Conservation (phyloP, 176 grass and related monocot genomes). For the Juncus inflexus region DNA sequence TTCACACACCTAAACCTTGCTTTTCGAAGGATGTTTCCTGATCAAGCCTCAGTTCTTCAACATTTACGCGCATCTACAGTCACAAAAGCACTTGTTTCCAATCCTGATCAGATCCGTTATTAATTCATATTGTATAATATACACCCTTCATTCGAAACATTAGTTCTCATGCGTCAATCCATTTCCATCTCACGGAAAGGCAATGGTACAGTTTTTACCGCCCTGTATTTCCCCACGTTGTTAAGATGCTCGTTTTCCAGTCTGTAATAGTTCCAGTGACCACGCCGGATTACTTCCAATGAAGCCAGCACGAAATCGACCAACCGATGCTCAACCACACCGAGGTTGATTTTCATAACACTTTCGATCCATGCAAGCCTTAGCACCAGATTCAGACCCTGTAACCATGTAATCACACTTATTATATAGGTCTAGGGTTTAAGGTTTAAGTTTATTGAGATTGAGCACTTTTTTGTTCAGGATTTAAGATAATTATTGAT, state of each 20-base stretch:
- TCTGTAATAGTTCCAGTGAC: slow-evolving; percentile 86
- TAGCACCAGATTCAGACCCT: slow-evolving; percentile 70
- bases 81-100: neutral
- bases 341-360: slow-evolving; percentile 51
- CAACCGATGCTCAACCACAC: slow-evolving; percentile 40
- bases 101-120: neutral
- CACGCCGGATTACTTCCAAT: slow-evolving; percentile 71
- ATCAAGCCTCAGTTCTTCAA: neutral
- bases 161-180: slow-evolving; percentile 33
- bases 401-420: slow-evolving; percentile 5
- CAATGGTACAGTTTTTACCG: slow-evolving; percentile 68
- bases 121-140: neutral
- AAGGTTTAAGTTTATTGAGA: no score
- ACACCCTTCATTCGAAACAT: slow-evolving; percentile 16
- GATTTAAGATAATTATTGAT: no score
- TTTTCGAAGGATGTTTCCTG: neutral
- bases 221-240: slow-evolving; percentile 85
- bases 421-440: no score
- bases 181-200: slow-evolving; percentile 79
- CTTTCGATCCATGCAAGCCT: slow-evolving; percentile 87
- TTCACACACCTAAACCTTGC: neutral
- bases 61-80: neutral
- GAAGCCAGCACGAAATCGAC: slow-evolving; percentile 76
- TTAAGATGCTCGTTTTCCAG: slow-evolving; percentile 90
- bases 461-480: no score